Conservation (phyloP, 2,329 filamentous ascomycete species). For the Botrytis medusae region DNA sequence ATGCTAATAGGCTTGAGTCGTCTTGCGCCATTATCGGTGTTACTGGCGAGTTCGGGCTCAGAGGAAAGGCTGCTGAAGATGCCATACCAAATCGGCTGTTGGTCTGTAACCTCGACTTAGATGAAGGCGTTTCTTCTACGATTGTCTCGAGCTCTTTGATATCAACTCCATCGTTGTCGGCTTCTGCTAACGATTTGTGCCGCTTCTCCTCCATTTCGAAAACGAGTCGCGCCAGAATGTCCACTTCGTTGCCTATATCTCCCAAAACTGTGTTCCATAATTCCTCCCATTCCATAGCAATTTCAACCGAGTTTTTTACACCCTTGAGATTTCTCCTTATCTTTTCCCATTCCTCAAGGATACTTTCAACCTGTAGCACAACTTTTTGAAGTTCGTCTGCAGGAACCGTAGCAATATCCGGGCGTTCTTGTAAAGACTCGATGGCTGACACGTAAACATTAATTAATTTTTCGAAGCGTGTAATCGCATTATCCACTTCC, state of each 20-base stretch:
- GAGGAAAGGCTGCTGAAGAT: slow-evolving; percentile 54
- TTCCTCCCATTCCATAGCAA: slow-evolving; percentile 99
- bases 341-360: slow-evolving; percentile 79
- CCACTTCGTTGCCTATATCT: slow-evolving; percentile 87
- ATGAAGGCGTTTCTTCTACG: slow-evolving; percentile 76
- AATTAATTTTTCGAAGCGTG: slow-evolving; percentile 83
- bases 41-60: slow-evolving; percentile 61
- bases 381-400: slow-evolving; percentile 70
- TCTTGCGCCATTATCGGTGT: slow-evolving; percentile 65
- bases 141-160: slow-evolving; percentile 91
- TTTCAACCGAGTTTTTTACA: slow-evolving; percentile 88
- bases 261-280: slow-evolving; percentile 92
- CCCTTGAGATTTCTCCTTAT: slow-evolving; percentile 75
- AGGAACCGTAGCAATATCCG: slow-evolving; percentile 72
- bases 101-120: slow-evolving; percentile 51
- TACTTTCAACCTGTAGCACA: slow-evolving; percentile 85
- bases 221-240: slow-evolving; percentile 74
- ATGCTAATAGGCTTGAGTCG: slow-evolving; percentile 80
- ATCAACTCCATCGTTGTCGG: slow-evolving; percentile 65
- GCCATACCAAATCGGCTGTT: slow-evolving; percentile 70
- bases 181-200: slow-evolving; percentile 69
- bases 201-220: slow-evolving; percentile 98
- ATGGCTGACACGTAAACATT: slow-evolving; percentile 94
- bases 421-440: slow-evolving; percentile 78
- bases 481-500: slow-evolving; percentile 71